These are phyloP conservation scores for Pythium scleroteichum DNA, from an alignment of 352 stramenopile genomes.

Conservation along the genomic window DNA sequence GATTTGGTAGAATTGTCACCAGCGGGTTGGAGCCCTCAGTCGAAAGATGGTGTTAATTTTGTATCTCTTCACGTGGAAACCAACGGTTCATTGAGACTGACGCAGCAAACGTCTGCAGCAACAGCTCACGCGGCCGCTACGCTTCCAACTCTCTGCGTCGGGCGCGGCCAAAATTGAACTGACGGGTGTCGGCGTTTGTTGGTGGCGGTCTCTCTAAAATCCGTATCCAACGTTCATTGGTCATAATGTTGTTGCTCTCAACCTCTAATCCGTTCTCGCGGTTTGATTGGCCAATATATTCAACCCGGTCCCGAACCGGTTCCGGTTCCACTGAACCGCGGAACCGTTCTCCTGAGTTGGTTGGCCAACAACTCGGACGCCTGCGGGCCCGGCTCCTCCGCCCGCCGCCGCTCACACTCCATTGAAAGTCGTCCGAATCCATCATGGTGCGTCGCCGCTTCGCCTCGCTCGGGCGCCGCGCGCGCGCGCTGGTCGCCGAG, in stretches of 20 bases:
- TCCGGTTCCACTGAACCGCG: constrained; percentile 3
- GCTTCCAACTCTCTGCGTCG: too few relatives aligned
- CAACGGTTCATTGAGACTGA: too few relatives aligned
- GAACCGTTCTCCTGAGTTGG: constrained; percentile 25
- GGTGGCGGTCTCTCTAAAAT: too few relatives aligned
- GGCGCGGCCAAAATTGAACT: too few relatives aligned
- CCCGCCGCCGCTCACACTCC: constrained; percentile 38
- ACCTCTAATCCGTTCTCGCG: constrained; percentile 9
- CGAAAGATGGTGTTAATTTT: constrained; percentile 49
- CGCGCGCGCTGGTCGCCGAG: too few relatives aligned
- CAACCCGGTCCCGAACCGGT: constrained; percentile 4
- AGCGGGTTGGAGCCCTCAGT: constrained; percentile 42
- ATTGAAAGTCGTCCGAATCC: constrained; percentile 86
- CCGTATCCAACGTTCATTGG: too few relatives aligned
- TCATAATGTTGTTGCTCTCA: too few relatives aligned
- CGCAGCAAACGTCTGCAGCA: too few relatives aligned
- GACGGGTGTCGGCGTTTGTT: too few relatives aligned
- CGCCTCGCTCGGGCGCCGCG: neutral
- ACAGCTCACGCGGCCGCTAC: too few relatives aligned
- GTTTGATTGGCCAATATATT: constrained; percentile 24
- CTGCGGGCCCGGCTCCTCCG: neutral
- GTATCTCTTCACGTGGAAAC: constrained; percentile 36
- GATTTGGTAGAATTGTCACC: constrained; percentile 37
- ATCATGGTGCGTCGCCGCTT: constrained; percentile 68
- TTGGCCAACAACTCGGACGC: constrained; percentile 11